Base-by-base conservation (phyloP, 75 land plant species). In the Ceratopteris richardii region DNA sequence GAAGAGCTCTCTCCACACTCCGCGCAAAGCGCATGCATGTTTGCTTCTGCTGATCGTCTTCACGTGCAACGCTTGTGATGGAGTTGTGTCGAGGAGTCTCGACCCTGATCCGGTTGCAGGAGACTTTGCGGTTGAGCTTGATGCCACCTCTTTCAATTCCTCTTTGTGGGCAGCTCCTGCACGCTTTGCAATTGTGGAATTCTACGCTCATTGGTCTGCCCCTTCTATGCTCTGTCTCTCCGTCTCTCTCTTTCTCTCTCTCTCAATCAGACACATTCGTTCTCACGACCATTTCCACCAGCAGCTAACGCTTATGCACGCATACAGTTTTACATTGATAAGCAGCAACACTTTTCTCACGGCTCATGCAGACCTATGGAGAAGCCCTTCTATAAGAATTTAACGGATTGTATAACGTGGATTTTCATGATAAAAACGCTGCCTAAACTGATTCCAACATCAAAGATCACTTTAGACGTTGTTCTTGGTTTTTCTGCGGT, bases 131-230 rank as follows among this genome's bases (percentile, higher is more conserved):
- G 78, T 75, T 21, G 84, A 77, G 26, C 51, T 85, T 51, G 79
- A 79, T 39, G 59, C 33, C 43, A 62, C 75, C 26, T 74, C 66
- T 40, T 93, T 93, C 68, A 83, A 93, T 31, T 24, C 50, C 2
- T 73, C 78, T 1, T 72, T 93, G 23, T 62, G 30, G 66, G 63
- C 62, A 3, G 67, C 96, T 10, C 80, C 85, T 0, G 77, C 90
- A 1, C 44, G 73, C 14, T 86, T 31, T 51, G 96, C 96, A 17
- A 46, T 93, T 25, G 91, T 93, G n/a, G 98, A 93, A 51, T 93
- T 93, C 70, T 93, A 83, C 64, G 96, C 96, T 55, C 75, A 85
- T 63, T 92, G 97, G 94, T 91, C 9, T 55, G 81, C 62, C 7
- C n/a, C n/a, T n/a, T n/a, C n/a, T n/a, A n/a, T n/a, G n/a, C n/a